A percentile compares a stretch with the other conserved stretches of the same genome.
Evolutionary conservation across 306 rosid genomes (phyloP).

Genomic region (Casuarina glauca): DNA sequence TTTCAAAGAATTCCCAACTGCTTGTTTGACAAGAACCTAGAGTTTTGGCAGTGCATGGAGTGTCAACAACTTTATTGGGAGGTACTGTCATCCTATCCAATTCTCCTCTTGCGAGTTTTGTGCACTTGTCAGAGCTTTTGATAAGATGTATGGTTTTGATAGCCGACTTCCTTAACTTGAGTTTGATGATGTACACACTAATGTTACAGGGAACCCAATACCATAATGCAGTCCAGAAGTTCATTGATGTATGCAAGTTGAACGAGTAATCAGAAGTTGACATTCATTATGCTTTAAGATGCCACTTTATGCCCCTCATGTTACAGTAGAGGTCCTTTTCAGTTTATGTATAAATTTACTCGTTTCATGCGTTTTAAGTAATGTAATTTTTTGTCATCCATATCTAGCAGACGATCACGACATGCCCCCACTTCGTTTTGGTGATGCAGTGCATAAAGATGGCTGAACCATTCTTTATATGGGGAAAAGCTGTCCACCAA

Average conservation of each 20-base stretch:
- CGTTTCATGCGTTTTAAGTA: conserved; percentile 19
- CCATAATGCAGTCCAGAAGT: conserved; percentile 68
- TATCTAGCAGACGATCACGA: conserved; percentile 28
- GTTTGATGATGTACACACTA: conserved; percentile 12
- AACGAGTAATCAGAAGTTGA: conserved; percentile 45
- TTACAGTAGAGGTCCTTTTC: conserved; percentile 33
- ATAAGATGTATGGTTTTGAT: conserved; percentile 21
- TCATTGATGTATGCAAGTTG: conserved; percentile 73
- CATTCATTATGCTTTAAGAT: conserved; percentile 28
- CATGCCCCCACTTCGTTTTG: conserved; percentile 38
- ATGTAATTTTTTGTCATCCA: conserved; percentile 14
- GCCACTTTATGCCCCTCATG: conserved; percentile 30
- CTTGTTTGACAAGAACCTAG: conserved; percentile 80
- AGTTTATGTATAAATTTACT: conserved; percentile 12
- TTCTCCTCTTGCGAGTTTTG: conserved; percentile 12
- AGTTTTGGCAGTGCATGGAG: conserved; percentile 95
- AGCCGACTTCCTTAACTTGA: conserved; percentile 29
- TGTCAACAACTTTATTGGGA: conserved; percentile 94
- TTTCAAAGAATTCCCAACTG: conserved; percentile 84
- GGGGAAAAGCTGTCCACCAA: conserved; percentile 46
- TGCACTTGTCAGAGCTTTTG: conserved; percentile 1
- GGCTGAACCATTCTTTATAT: conserved; percentile 40
- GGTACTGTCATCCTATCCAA: conserved; percentile 44
- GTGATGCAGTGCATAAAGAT: conserved; percentile 26
- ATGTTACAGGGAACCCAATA: conserved; percentile 63